Evolutionary conservation across 1,284 basidiomycete genomes (phyloP).

Genomic region (Fomitopsis betulina): DNA sequence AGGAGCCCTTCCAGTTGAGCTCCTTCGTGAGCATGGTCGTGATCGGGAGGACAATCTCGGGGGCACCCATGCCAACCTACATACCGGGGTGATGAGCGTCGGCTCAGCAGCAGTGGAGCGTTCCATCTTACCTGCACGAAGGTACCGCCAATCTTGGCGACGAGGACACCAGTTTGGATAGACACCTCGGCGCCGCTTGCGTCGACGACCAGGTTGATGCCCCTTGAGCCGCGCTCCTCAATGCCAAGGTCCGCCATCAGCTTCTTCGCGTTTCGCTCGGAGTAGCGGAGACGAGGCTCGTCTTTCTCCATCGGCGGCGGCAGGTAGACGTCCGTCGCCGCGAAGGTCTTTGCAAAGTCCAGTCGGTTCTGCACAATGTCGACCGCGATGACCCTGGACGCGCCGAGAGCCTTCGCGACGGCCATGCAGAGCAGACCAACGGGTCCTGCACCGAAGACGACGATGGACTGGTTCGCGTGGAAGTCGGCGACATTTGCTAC

Average conservation of each 20-base stretch:
- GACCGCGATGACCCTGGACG: conserved; percentile 75
- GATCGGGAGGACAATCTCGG: conserved; percentile 61
- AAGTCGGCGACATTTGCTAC: conserved; percentile 77
- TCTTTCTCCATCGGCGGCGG: conserved; percentile 61
- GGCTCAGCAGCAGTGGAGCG: background rate
- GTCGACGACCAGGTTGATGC: conserved; percentile 74
- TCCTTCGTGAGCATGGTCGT: conserved; percentile 69
- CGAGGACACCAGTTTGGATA: conserved; percentile 77
- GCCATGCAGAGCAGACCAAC: conserved; percentile 92
- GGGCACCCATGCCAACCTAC: conserved; percentile 68
- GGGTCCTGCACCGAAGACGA: conserved; percentile 88
- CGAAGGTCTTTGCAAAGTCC: conserved; percentile 83
- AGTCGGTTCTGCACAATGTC: conserved; percentile 84
- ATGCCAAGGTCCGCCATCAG: conserved; percentile 58
- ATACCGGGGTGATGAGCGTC: background rate
- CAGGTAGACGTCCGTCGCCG: conserved; percentile 80
- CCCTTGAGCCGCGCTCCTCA: conserved; percentile 50
- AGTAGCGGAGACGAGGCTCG: conserved; percentile 68
- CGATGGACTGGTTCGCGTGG: conserved; percentile 68
- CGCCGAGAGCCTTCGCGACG: conserved; percentile 87
- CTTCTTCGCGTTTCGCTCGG: conserved; percentile 56
- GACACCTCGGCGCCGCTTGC: conserved; percentile 88
- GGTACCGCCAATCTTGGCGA: conserved; percentile 71
- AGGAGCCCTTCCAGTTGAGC: conserved; percentile 78
- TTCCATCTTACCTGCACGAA: conserved; percentile 54